Conservation (phyloP, 352 stramenopile species). For the Aphanomyces cochlioides region DNA sequence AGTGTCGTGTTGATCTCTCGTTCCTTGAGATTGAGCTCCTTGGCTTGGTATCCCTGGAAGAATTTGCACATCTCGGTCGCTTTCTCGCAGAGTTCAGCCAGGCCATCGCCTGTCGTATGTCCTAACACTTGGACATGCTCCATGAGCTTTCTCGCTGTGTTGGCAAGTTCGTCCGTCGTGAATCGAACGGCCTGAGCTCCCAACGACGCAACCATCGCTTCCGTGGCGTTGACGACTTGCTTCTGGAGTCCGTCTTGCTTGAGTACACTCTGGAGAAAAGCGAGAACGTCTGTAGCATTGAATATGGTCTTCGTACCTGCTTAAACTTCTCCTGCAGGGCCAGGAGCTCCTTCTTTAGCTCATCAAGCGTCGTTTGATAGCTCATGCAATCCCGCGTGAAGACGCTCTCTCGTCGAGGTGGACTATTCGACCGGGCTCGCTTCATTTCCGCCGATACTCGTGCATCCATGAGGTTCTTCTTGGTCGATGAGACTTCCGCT, state of each 20-base stretch:
- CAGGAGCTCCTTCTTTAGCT: constrained; percentile 26
- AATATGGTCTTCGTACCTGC: not conserved
- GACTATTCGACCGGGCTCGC: constrained; percentile 29
- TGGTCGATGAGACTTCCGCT: constrained; percentile 39
- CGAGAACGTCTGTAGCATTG: not conserved
- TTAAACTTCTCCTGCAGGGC: constrained; percentile 28
- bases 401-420: constrained; percentile 10
- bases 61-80: constrained; percentile 42
- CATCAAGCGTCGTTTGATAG: constrained; percentile 30
- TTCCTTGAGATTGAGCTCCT: constrained; percentile 55
- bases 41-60: constrained; percentile 46
- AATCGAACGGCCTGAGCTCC: constrained; percentile 30
- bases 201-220: constrained; percentile 44
- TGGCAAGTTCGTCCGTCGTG: constrained; percentile 43
- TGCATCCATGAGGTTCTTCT: constrained; percentile 45
- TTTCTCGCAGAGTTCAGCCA: constrained; percentile 47
- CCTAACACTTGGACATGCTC: constrained; percentile 43
- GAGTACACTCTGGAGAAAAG: not conserved
- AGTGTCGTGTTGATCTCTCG: constrained; percentile 48
- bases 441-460: constrained; percentile 46
- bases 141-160: constrained; percentile 36
- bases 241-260: constrained; percentile 27
- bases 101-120: constrained; percentile 46
- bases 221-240: constrained; percentile 46
- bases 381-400: constrained; percentile 1